Percentiles rank a stretch among this genome's conserved stretches.
phyloP scores from a whole-genome alignment of 2,329 filamentous ascomycete genomes.

The Ascosphaera pollenicola region DNA sequence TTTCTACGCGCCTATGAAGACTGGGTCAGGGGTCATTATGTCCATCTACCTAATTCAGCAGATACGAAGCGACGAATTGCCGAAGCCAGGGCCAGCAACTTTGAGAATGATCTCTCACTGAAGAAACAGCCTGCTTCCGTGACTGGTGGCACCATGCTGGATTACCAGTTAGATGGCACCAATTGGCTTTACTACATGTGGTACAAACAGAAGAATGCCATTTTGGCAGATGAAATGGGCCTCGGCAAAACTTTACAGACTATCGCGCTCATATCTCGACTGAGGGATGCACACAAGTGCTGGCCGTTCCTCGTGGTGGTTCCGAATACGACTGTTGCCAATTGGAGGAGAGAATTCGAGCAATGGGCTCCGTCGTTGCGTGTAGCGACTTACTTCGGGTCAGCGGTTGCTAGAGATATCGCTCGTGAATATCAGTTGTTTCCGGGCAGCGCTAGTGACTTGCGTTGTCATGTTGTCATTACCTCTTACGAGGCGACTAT shows the following conservation, averaged over 20 bases:
- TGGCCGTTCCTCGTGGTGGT: slow-evolving; percentile 89
- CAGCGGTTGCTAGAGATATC: slow-evolving; percentile 48
- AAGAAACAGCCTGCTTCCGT: slow-evolving; percentile 51
- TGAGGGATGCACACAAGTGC: slow-evolving; percentile 48
- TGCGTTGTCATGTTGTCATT: slow-evolving; percentile 78
- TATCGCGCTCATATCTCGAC: slow-evolving; percentile 54
- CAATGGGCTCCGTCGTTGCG: slow-evolving; percentile 71
- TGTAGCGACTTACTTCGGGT: slow-evolving; percentile 85
- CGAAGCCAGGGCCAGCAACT: slow-evolving; percentile 42
- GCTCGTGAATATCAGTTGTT: slow-evolving; percentile 74
- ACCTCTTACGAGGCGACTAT: slow-evolving; percentile 84
- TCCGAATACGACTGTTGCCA: slow-evolving; percentile 87
- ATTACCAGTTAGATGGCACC: slow-evolving; percentile 76
- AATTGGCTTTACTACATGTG: slow-evolving; percentile 94
- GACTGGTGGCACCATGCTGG: slow-evolving; percentile 65
- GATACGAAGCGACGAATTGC: slow-evolving; percentile 46
- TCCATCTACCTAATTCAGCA: slow-evolving; percentile 32
- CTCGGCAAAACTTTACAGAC: slow-evolving; percentile 94
- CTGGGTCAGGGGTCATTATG: slow-evolving; percentile 59
- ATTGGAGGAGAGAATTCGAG: slow-evolving; percentile 93
- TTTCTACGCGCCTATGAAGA: slow-evolving; percentile 72
- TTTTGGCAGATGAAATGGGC: slow-evolving; percentile 95
- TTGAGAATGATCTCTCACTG: slow-evolving; percentile 43
- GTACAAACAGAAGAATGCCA: slow-evolving; percentile 59
- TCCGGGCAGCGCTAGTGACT: slow-evolving; percentile 35